Evolutionary conservation across 768 basidiomycete species (phyloP).

Genomic region (Coprinopsis strossmayeri): DNA sequence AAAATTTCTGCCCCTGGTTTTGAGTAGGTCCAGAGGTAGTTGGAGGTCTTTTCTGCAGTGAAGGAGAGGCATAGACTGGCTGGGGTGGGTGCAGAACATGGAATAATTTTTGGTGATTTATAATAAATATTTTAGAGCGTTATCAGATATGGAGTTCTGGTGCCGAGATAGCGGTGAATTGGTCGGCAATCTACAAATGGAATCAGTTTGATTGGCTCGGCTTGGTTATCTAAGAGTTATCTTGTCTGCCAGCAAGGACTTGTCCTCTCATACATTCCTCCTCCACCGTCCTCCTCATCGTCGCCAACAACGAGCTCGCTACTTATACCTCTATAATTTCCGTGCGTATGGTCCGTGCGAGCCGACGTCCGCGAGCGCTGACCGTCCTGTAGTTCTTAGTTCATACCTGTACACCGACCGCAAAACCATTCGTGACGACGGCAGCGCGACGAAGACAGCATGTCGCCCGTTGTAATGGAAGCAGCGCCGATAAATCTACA

Average conservation of each 20-base stretch:
- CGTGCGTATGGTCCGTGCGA: not conserved
- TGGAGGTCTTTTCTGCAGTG: too few relatives aligned
- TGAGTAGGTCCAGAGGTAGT: too few relatives aligned
- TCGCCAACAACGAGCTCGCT: conserved; percentile 2
- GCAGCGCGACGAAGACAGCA: conserved; percentile 20
- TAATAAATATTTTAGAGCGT: not conserved
- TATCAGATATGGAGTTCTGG: too few relatives aligned
- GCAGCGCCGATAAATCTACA: conserved; percentile 46
- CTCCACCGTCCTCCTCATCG: conserved; percentile 7
- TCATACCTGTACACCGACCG: not conserved
- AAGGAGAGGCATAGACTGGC: too few relatives aligned
- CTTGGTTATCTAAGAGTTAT: conserved; percentile 12
- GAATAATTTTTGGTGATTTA: not conserved
- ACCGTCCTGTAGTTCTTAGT: conserved; percentile 11
- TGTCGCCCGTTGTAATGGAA: conserved; percentile 57
- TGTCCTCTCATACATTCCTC: conserved; percentile 10
- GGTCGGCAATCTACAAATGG: conserved; percentile 7
- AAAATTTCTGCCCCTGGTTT: not conserved
- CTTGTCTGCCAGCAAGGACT: conserved; percentile 13
- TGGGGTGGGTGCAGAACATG: too few relatives aligned
- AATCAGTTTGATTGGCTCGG: conserved; percentile 17
- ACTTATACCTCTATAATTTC: conserved; percentile 8
- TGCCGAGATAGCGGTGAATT: conserved; percentile 1
- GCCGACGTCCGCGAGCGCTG: conserved; percentile 8
- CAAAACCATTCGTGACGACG: conserved; percentile 8